Evolutionary conservation across 352 stramenopile species (phyloP), one percentile per base, ranked within the genome.

Genomic region (Globisporangium nagaii): DNA sequence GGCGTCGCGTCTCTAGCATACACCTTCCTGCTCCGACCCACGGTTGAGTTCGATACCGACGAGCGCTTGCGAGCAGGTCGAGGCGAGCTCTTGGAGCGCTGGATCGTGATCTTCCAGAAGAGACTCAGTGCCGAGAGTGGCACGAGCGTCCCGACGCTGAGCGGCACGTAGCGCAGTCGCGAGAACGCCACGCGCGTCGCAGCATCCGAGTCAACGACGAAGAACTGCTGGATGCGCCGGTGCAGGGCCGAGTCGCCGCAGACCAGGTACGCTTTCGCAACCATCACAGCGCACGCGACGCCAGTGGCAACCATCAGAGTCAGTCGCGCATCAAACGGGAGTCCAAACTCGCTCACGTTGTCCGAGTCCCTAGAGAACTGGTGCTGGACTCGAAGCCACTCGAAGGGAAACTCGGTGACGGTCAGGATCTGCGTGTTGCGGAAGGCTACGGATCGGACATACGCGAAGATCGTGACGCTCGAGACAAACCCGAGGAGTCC

Each of bases 131-230:
- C 54, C 11, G 54, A 24, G 1, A 44, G 34, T 22, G 59, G 42
- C 15, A 36, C 61, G 4, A 71, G 46, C 10, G 37, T 43, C 1
- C 47, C 59, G 4, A 59, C 36, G 4, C 53, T 65, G 46, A 57
- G 54, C 12, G 59, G 63, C 2, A 71, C 30, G 32, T 57, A 60
- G 45, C 53, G 42, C 15, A 52, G 53, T 17, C 43, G 53, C 48
- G 30, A 28, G n/a, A 40, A 45, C 11, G 44, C 6, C 9, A 59
- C 32, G 4, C 17, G 28, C 2, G 39, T n/a, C n/a, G n/a, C n/a
- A n/a, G n/a, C n/a, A n/a, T n/a, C n/a, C n/a, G n/a, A n/a, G n/a
- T n/a, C n/a, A n/a, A n/a, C n/a, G n/a, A n/a, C n/a, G n/a, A n/a
- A n/a, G 30, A 12, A 12, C 20, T 15, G 15, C 30, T 19, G 2